Evolutionary conservation across 768 basidiomycete species (phyloP).

Genomic region (Pseudohyphozyma bogoriensis): DNA sequence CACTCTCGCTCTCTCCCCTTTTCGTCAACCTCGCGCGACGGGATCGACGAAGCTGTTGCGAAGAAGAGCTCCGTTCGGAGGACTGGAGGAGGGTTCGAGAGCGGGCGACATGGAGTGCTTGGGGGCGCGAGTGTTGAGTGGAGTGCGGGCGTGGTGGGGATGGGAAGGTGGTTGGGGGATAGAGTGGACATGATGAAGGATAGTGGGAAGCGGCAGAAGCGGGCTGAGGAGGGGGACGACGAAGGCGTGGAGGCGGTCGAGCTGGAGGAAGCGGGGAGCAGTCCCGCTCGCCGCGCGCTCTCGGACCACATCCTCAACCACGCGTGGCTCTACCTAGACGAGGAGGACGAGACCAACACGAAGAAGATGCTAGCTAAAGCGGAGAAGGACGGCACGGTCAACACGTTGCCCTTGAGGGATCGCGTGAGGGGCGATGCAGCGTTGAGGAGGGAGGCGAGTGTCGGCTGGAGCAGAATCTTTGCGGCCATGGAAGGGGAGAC

Average conservation of each 20-base stretch:
- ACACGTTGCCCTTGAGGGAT: slow-evolving; percentile 8
- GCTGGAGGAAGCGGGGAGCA: not conserved
- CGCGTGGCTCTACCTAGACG: slow-evolving; percentile 9
- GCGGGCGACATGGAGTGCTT: slow-evolving; percentile 7
- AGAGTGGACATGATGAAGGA: slow-evolving; percentile 14
- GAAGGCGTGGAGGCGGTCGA: rapidly evolving
- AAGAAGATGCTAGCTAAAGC: not conserved
- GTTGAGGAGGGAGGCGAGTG: not conserved
- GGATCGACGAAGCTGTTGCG: not conserved
- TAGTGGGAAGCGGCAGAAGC: no score
- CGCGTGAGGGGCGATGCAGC: slow-evolving; percentile 1
- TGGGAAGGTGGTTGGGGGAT: slow-evolving; percentile 9
- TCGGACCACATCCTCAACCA: slow-evolving; percentile 4
- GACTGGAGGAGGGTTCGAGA: not conserved
- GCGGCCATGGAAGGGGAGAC: not conserved
- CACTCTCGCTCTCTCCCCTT: not conserved
- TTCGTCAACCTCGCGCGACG: not conserved
- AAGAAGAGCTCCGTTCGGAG: not conserved
- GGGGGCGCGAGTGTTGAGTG: slow-evolving; percentile 15
- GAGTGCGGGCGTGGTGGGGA: slow-evolving; percentile 16
- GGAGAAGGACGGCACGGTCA: not conserved
- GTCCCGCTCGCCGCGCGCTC: not conserved
- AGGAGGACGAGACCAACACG: slow-evolving; percentile 2
- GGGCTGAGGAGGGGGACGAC: no score
- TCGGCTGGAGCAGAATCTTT: slow-evolving; percentile 13